Conservation (phyloP, 2,329 filamentous ascomycete species). For the Neofusicoccum sp. region DNA sequence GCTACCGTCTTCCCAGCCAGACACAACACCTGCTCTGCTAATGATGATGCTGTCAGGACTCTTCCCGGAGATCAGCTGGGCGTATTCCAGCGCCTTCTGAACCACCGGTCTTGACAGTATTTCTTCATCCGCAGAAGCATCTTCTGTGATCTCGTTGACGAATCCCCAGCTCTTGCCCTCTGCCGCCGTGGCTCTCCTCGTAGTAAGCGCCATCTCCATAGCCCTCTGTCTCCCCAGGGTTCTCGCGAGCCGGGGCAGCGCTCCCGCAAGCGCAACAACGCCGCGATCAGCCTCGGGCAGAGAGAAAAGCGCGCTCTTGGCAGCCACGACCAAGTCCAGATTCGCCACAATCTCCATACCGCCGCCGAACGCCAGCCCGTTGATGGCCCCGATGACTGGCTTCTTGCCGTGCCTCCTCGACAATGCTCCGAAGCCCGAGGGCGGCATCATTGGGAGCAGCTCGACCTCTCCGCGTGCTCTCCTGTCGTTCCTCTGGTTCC, state of each 20-base stretch:
- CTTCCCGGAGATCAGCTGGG: conserved; percentile 38
- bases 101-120: conserved; percentile 26
- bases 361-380: conserved; percentile 48
- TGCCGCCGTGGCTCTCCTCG: conserved; percentile 26
- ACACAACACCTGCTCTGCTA: conserved; percentile 37
- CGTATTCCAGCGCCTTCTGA: conserved; percentile 40
- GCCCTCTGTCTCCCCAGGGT: conserved; percentile 32
- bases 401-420: conserved; percentile 61
- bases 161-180: conserved; percentile 30
- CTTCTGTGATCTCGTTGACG: conserved; percentile 30
- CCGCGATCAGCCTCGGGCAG: conserved; percentile 34
- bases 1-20: conserved; percentile 38
- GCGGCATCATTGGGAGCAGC: not conserved
- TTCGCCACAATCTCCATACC: conserved; percentile 32
- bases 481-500: not conserved
- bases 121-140: conserved; percentile 5
- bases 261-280: conserved; percentile 29
- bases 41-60: conserved; percentile 43
- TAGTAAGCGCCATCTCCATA: conserved; percentile 32
- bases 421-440: conserved; percentile 56
- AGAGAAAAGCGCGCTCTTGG: conserved; percentile 28
- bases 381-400: conserved; percentile 62
- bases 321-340: conserved; percentile 32
- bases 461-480: not conserved
- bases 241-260: conserved; percentile 30